Conservation (phyloP, 768 basidiomycete species). For the Tubosaeta sp. region DNA sequence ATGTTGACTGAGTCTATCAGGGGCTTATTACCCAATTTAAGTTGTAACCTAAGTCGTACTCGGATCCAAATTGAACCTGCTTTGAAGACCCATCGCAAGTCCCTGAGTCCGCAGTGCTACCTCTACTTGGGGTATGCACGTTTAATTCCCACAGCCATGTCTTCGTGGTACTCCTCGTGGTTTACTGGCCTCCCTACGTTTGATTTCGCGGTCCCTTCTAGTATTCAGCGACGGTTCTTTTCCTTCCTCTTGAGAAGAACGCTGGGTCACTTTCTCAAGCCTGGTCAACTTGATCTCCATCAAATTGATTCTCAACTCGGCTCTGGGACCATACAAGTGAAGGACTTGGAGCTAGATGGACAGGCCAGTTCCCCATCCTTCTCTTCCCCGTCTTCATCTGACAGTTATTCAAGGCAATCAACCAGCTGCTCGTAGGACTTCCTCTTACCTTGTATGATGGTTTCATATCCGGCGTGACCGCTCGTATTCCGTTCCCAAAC, state of each 20-base stretch:
- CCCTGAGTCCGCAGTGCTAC: constrained; percentile 2
- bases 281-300: constrained; percentile 81
- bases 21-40: constrained; percentile 16
- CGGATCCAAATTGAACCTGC: neutral
- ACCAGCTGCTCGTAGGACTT: constrained; percentile 56
- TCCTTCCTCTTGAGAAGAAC: constrained; percentile 83
- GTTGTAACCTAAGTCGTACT: constrained; percentile 5
- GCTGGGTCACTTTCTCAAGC: constrained; percentile 82
- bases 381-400: constrained; percentile 9
- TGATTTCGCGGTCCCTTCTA: constrained; percentile 61
- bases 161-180: constrained; percentile 58
- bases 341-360: constrained; percentile 74
- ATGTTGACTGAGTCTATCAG: constrained; percentile 51
- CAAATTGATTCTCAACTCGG: constrained; percentile 92
- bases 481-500: constrained; percentile 82
- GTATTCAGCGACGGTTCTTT: constrained; percentile 83
- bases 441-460: constrained; percentile 71
- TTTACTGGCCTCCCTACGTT: constrained; percentile 53
- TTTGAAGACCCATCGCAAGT: neutral
- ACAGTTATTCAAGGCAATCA: constrained; percentile 61
- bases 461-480: constrained; percentile 67
- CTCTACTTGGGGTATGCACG: constrained; percentile 15
- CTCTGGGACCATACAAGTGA: constrained; percentile 84
- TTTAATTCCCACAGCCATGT: constrained; percentile 32
- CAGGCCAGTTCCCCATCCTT: constrained; percentile 46